Conservation (phyloP, 1,284 basidiomycete genomes). For the Ceratobasidium sp. region DNA sequence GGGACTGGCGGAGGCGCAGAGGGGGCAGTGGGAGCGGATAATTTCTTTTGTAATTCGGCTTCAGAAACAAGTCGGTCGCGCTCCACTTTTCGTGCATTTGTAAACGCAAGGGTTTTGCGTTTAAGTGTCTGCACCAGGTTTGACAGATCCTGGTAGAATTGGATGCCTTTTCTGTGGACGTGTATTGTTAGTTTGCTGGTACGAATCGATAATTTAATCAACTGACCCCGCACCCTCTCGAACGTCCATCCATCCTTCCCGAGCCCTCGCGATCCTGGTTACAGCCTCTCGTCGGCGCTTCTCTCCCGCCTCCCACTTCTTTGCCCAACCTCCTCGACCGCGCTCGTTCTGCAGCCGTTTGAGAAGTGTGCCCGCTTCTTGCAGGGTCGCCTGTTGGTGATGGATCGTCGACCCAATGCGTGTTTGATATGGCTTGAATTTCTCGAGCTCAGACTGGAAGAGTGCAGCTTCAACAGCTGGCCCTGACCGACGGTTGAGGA, state of each 20-base stretch:
- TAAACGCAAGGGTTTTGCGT: constrained; percentile 68
- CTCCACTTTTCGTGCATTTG: constrained; percentile 71
- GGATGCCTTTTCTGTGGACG: constrained; percentile 74
- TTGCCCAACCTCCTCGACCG: constrained; percentile 71
- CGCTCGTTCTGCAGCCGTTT: constrained; percentile 75
- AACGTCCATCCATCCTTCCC: constrained; percentile 87
- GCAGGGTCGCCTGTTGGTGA: constrained; percentile 74
- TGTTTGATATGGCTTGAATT: constrained; percentile 91
- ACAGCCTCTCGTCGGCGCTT: constrained; percentile 77
- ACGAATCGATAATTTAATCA: constrained; percentile 30
- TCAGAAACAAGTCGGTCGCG: constrained; percentile 72
- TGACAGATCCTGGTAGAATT: constrained; percentile 87
- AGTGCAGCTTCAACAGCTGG: constrained; percentile 84
- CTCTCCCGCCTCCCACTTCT: constrained; percentile 78
- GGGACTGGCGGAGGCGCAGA: constrained; percentile 49
- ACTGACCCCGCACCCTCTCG: constrained; percentile 82
- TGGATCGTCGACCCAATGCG: constrained; percentile 78
- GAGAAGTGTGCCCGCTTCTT: constrained; percentile 74
- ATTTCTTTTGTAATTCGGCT: constrained; percentile 72
- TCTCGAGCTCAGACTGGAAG: constrained; percentile 93
- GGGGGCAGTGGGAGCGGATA: constrained; percentile 55
- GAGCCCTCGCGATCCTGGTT: constrained; percentile 72
- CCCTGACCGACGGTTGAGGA: constrained; percentile 85
- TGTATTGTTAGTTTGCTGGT: constrained; percentile 35
- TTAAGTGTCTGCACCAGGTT: constrained; percentile 69